Evolutionary conservation across 2,329 filamentous ascomycete genomes (phyloP).

Genomic region (Karstenula rhodostoma): DNA sequence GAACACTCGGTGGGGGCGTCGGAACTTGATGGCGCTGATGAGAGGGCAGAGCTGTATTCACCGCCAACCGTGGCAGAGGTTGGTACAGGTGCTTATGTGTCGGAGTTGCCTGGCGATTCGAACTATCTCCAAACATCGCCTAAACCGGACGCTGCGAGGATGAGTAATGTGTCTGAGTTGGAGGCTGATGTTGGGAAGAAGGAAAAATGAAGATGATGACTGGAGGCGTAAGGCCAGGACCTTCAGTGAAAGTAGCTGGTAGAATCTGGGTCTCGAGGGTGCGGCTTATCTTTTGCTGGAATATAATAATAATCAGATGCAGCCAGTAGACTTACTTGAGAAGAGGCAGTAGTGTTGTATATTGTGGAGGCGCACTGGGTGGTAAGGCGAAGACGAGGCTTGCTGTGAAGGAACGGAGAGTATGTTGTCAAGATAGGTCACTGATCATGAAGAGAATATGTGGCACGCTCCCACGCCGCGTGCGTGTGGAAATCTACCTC

Average conservation of each 20-base stretch:
- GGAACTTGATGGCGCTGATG: neutral
- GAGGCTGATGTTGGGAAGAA: neutral
- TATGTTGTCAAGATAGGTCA: too few species aligned
- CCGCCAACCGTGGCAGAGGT: neutral
- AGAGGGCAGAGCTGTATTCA: neutral
- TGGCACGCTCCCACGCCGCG: too few species aligned
- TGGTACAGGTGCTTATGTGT: neutral
- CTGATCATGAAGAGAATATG: too few species aligned
- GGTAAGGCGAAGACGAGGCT: too few species aligned
- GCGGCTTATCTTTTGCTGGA: too few species aligned
- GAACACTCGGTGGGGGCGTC: neutral
- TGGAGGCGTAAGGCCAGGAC: neutral
- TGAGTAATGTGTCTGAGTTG: neutral
- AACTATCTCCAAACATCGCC: neutral
- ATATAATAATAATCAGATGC: too few species aligned
- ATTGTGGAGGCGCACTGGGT: too few species aligned
- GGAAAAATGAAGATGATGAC: neutral
- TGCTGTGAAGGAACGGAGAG: too few species aligned
- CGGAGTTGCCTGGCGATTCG: slow-evolving; percentile 1
- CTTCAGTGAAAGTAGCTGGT: neutral
- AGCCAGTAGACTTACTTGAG: too few species aligned
- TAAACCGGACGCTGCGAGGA: neutral
- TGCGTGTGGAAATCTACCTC: neutral
- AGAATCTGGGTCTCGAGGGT: too few species aligned
- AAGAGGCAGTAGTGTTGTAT: too few species aligned